Conservation (phyloP, 108 stramenopile genomes). For the Stephanodiscus minutulus region DNA sequence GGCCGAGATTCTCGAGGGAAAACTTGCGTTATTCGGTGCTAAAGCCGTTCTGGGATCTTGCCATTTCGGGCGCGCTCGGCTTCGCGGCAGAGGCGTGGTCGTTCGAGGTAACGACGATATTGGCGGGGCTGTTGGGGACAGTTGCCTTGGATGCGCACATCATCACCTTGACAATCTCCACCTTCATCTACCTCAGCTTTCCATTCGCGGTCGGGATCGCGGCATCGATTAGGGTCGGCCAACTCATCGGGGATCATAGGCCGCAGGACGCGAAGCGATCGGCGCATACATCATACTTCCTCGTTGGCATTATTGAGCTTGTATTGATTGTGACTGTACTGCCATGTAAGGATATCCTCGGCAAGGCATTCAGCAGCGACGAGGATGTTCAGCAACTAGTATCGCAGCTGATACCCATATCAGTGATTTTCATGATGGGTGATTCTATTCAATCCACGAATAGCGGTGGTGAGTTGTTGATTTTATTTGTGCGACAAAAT, state of each 20-base stretch:
- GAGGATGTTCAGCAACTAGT: conserved; percentile 38
- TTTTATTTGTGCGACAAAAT: too few species aligned
- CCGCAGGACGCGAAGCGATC: conserved; percentile 31
- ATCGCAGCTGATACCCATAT: conserved; percentile 38
- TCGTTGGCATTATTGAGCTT: conserved; percentile 6
- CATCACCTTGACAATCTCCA: conserved; percentile 41
- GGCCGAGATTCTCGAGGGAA: conserved; percentile 25
- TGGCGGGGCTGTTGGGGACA: conserved; percentile 48
- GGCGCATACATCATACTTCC: conserved; percentile 17
- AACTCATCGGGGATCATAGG: conserved; percentile 43
- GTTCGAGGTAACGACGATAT: conserved; percentile 53
- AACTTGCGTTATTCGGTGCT: conserved; percentile 20
- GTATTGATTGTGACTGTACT: conserved; percentile 24
- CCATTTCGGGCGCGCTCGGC: conserved; percentile 43
- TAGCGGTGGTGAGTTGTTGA: not conserved
- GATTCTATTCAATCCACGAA: conserved; percentile 29
- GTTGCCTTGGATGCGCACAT: conserved; percentile 44
- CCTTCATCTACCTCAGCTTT: conserved; percentile 45
- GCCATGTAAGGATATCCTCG: conserved; percentile 19
- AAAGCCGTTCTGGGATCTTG: conserved; percentile 26
- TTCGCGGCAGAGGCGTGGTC: conserved; percentile 45
- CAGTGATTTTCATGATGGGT: conserved; percentile 49
- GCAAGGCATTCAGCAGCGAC: conserved; percentile 39
- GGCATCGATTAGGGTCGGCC: conserved; percentile 48
- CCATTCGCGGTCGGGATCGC: conserved; percentile 51